phyloP scores from a whole-genome alignment of 2,329 filamentous ascomycete genomes.

The Nemania sp. region DNA sequence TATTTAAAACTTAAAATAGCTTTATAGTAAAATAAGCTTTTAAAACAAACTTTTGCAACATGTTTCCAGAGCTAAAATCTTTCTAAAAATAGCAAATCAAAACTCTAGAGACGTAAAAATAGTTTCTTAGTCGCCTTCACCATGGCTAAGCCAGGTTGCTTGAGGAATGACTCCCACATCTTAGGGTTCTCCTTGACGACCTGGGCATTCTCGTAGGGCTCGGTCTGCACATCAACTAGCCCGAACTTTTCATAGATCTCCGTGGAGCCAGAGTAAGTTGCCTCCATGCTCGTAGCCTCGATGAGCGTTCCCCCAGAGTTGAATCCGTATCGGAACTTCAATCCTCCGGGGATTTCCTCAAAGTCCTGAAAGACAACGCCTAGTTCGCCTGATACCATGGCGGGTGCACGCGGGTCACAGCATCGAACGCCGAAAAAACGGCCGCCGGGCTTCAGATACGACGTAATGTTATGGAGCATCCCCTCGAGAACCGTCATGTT shows the following conservation, averaged over 20 bases:
- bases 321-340: slow-evolving; percentile 38
- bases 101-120: background rate
- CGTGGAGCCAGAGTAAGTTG: slow-evolving; percentile 41
- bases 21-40: too few relatives aligned
- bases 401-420: slow-evolving; percentile 33
- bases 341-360: slow-evolving; percentile 41
- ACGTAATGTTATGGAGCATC: slow-evolving; percentile 49
- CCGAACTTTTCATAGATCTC: slow-evolving; percentile 44
- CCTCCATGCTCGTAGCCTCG: slow-evolving; percentile 41
- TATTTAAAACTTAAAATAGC: too few relatives aligned
- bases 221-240: slow-evolving; percentile 41
- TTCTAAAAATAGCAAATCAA: too few relatives aligned
- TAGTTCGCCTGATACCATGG: slow-evolving; percentile 34
- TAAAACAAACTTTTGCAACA: too few relatives aligned
- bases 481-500: slow-evolving; percentile 43
- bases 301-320: slow-evolving; percentile 36
- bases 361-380: slow-evolving; percentile 37
- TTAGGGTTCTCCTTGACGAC: slow-evolving; percentile 41
- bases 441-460: slow-evolving; percentile 47
- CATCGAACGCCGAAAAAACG: slow-evolving; percentile 46
- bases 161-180: slow-evolving; percentile 45
- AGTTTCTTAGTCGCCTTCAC: slow-evolving; percentile 42
- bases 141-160: slow-evolving; percentile 40
- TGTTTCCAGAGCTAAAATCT: too few relatives aligned
- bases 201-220: slow-evolving; percentile 41